These are phyloP conservation scores for Backusella liffmaniae DNA, from an alignment of 192 early-diverging fungal genomes.

Conservation along the genomic window DNA sequence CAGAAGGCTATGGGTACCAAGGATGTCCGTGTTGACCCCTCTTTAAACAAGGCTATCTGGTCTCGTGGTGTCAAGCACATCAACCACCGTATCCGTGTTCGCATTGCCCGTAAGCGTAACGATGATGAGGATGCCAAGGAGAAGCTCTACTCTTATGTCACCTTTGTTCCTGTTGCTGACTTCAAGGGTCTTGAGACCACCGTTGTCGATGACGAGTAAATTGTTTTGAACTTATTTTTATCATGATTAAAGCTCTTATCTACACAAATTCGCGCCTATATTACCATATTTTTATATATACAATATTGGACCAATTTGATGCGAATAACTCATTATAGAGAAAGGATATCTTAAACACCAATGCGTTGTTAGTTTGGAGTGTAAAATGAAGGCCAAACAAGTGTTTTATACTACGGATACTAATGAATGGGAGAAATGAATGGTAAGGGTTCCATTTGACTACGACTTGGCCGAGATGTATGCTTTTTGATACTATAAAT, in stretches of 20 bases:
- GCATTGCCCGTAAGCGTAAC: constrained; percentile 94
- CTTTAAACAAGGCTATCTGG: constrained; percentile 97
- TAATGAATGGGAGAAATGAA: background rate
- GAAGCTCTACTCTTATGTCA: constrained; percentile 97
- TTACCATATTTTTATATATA: no score
- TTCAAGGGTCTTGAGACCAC: constrained; percentile 79
- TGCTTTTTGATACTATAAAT: no score
- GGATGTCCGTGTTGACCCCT: constrained; percentile 95
- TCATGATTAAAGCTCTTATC: background rate
- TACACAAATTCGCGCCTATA: background rate
- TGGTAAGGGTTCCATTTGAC: no score
- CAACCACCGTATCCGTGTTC: constrained; percentile 94
- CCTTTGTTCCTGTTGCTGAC: constrained; percentile 79
- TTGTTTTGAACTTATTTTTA: background rate
- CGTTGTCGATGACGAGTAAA: constrained; percentile 41
- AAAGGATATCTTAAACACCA: no score
- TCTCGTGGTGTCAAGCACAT: constrained; percentile 90
- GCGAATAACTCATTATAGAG: no score
- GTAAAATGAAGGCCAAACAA: background rate
- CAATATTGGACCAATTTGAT: no score
- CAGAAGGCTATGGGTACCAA: constrained; percentile 91
- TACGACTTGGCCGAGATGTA: no score
- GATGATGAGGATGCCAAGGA: constrained; percentile 96
- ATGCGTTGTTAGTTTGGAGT: background rate
- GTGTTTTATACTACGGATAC: background rate